Evolutionary conservation across 768 basidiomycete genomes (phyloP).

Genomic region (Naganishia randhawae): DNA sequence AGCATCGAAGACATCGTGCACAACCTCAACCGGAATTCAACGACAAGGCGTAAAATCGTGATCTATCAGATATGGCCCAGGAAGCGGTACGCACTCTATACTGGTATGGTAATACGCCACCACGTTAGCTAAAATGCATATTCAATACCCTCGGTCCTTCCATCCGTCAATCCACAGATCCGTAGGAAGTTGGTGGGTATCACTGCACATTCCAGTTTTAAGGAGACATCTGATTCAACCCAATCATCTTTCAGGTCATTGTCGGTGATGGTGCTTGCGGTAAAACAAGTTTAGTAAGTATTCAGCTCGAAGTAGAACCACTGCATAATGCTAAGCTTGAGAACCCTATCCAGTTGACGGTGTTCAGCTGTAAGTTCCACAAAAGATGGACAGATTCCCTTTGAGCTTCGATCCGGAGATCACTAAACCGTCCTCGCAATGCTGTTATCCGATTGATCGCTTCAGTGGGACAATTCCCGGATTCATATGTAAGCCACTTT

Average conservation of each 20-base stretch:
- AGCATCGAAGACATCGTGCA: background rate
- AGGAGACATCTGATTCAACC: background rate
- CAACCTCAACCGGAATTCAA: background rate
- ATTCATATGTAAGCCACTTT: slow-evolving; percentile 31
- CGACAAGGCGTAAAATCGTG: background rate
- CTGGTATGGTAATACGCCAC: too few relatives aligned
- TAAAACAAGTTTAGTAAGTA: slow-evolving; percentile 57
- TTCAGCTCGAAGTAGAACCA: background rate
- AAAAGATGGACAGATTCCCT: background rate
- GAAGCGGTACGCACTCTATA: background rate
- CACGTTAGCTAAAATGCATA: too few relatives aligned
- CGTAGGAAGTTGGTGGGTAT: slow-evolving; percentile 75
- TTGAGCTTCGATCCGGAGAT: background rate
- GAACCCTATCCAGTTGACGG: slow-evolving; percentile 16
- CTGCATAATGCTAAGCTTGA: background rate
- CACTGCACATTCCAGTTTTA: too few relatives aligned
- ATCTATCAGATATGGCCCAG: slow-evolving; percentile 6
- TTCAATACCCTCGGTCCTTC: background rate
- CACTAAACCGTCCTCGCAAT: background rate
- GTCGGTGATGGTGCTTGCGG: slow-evolving; percentile 99
- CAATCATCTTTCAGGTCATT: slow-evolving; percentile 54
- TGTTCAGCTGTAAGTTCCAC: slow-evolving; percentile 22
- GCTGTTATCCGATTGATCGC: slow-evolving; percentile 18
- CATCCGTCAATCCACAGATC: slow-evolving; percentile 58
- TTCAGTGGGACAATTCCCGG: slow-evolving; percentile 48